Conservation (phyloP, 176 grass and related monocot species). For the Oryza officinalis region DNA sequence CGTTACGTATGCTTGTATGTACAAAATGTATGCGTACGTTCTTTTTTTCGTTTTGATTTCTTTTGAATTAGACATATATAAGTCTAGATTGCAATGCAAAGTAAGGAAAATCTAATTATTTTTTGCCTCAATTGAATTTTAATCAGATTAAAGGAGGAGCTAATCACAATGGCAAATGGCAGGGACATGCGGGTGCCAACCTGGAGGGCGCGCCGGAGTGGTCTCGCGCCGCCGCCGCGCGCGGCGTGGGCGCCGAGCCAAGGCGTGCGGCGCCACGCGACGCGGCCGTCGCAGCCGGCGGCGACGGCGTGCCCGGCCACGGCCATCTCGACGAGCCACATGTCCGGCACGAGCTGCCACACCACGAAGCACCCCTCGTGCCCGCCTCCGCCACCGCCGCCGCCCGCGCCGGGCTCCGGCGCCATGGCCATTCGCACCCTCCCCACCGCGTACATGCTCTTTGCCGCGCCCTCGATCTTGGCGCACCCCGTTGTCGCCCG, state of each 20-base stretch:
- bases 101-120: not conserved
- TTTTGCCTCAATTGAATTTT: not conserved
- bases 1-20: not conserved
- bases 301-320: constrained; percentile 71
- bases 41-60: not conserved
- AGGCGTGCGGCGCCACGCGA: constrained; percentile 88
- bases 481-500: constrained; percentile 75
- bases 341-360: constrained; percentile 83
- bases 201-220: constrained; percentile 78
- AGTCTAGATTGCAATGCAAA: not conserved
- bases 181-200: constrained; percentile 38
- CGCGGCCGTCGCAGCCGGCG: constrained; percentile 75
- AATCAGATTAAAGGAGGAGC: not conserved
- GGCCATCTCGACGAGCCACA: constrained; percentile 87
- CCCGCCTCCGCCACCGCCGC: not conserved
- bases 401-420: constrained; percentile 40
- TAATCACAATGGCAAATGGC: not conserved
- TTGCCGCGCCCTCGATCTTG: constrained; percentile 65
- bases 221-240: constrained; percentile 59
- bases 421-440: constrained; percentile 61
- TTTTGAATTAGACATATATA: not conserved
- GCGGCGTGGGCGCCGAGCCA: constrained; percentile 79
- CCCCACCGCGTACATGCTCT: constrained; percentile 80
- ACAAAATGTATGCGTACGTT: not conserved
- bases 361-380: constrained; percentile 78